Evolutionary conservation across 106 monocot species (phyloP).

Genomic region (Iris macrosiphon): DNA sequence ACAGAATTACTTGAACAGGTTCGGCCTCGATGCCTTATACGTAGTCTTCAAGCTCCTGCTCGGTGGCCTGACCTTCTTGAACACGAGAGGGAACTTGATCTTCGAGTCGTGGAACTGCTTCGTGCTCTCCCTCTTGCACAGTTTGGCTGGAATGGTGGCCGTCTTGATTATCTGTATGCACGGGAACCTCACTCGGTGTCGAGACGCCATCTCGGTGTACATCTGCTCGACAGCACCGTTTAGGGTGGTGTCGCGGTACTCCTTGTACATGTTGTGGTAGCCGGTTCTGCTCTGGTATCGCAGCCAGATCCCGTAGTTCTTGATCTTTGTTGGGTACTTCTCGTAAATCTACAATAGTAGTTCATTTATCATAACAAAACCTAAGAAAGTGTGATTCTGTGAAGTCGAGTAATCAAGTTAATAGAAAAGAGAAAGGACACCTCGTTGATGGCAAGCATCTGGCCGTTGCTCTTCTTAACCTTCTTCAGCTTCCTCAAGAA

Average conservation of each 20-base stretch:
- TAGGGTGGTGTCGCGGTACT: constrained; percentile 51
- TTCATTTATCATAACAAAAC: too few relatives aligned
- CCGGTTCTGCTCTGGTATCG: constrained; percentile 79
- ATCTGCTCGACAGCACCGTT: constrained; percentile 55
- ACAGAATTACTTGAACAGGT: constrained; percentile 50
- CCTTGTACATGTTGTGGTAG: constrained; percentile 87
- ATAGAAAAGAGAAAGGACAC: constrained; percentile 8
- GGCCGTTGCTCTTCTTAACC: constrained; percentile 38
- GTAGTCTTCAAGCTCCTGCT: constrained; percentile 45
- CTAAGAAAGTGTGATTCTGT: too few relatives aligned
- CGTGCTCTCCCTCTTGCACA: constrained; percentile 54
- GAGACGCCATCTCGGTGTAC: constrained; percentile 62
- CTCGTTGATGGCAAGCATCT: constrained; percentile 16
- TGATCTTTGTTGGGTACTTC: constrained; percentile 57
- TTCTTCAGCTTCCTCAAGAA: constrained; percentile 53
- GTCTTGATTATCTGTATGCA: constrained; percentile 66
- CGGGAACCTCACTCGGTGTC: constrained; percentile 45
- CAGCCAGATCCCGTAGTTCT: constrained; percentile 83
- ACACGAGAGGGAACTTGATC: constrained; percentile 48
- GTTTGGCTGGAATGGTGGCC: constrained; percentile 34
- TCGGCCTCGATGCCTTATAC: constrained; percentile 48
- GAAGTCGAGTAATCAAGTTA: too few relatives aligned
- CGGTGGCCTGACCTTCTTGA: constrained; percentile 43
- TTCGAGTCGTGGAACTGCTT: constrained; percentile 58
- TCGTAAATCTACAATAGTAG: constrained; percentile 64